A percentile compares a stretch with the other conserved stretches of the same genome.
Conservation (phyloP, 2,329 filamentous ascomycete genomes). For the Trichoderma sp. region DNA sequence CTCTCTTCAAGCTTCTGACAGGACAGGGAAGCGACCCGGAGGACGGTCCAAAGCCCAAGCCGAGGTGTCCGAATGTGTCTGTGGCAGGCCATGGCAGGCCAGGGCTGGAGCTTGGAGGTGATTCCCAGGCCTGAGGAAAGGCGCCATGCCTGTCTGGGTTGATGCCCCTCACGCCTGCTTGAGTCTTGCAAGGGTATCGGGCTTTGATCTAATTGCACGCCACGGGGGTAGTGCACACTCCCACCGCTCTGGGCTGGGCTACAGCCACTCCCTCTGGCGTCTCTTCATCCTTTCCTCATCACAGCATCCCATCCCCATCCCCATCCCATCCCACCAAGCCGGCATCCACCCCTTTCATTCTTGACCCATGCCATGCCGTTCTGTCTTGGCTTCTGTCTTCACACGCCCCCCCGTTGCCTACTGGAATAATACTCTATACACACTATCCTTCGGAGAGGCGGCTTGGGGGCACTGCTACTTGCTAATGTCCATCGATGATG, state of each 20-base stretch:
- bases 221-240: neutral
- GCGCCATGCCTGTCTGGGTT: neutral
- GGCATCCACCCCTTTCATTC: constrained; percentile 10
- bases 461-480: neutral
- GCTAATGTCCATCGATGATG: neutral
- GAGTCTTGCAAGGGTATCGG: constrained; percentile 17
- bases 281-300: neutral
- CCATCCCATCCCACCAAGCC: constrained; percentile 1
- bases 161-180: neutral
- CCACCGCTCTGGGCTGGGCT: neutral
- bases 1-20: constrained; percentile 10
- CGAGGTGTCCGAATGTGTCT: constrained; percentile 8
- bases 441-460: neutral
- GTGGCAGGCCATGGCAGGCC: constrained; percentile 9
- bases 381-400: neutral
- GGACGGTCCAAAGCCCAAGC: constrained; percentile 10
- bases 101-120: neutral
- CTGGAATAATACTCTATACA: neutral
- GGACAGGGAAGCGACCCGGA: constrained; percentile 2
- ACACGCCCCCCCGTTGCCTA: no score
- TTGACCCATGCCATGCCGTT: neutral
- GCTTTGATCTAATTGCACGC: constrained; percentile 11
- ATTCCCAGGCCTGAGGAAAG: neutral
- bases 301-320: neutral
- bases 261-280: neutral